A percentile compares a stretch with the other conserved stretches of the same genome.
phyloP scores from a whole-genome alignment of 202 grass and related monocot species.

The Musa balbisiana region DNA sequence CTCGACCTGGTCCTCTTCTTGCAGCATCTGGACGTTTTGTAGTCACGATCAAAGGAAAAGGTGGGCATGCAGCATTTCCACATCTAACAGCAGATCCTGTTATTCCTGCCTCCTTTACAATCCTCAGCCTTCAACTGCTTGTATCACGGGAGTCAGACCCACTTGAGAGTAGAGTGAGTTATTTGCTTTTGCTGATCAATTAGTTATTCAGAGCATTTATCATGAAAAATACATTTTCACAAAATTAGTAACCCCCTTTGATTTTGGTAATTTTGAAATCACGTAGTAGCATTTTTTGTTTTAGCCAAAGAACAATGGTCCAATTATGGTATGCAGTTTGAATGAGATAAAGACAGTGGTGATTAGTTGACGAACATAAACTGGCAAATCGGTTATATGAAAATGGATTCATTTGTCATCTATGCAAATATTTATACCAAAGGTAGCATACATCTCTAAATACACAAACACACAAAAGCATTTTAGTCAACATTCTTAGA shows the following conservation, averaged over 20 bases:
- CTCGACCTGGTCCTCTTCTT: slow-evolving; percentile 41
- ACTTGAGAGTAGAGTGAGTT: slow-evolving; percentile 28
- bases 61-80: slow-evolving; percentile 44
- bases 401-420: neutral
- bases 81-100: slow-evolving; percentile 42
- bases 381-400: neutral
- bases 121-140: slow-evolving; percentile 48
- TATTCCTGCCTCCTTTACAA: slow-evolving; percentile 29
- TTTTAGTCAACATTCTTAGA: neutral
- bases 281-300: neutral
- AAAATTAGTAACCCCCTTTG: neutral
- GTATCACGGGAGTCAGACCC: slow-evolving; percentile 34
- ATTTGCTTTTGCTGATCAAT: neutral
- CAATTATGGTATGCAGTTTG: too few species aligned
- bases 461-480: neutral
- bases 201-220: neutral
- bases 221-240: neutral
- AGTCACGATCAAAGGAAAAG: slow-evolving; percentile 40
- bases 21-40: slow-evolving; percentile 38
- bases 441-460: neutral
- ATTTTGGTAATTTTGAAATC: neutral
- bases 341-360: too few species aligned
- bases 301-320: neutral
- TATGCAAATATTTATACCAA: neutral
- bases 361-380: neutral